phyloP scores from a whole-genome alignment of 2,329 filamentous ascomycete genomes.

The Fusarium sp. region DNA sequence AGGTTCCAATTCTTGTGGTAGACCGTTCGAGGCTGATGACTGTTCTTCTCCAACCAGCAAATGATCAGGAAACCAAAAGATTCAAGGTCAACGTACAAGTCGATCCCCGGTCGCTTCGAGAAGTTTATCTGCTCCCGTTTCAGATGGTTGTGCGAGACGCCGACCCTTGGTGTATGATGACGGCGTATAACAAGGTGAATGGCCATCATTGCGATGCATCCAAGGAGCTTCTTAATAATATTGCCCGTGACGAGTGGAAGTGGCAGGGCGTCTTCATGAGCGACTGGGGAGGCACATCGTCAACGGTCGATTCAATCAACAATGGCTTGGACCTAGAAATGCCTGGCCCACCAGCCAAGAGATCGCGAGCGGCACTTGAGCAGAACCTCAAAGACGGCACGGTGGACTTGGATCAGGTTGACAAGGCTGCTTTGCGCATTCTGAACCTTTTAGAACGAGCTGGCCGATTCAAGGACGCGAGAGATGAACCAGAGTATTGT shows the following conservation, averaged over 20 bases:
- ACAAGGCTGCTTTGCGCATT: neutral
- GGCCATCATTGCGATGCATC: neutral
- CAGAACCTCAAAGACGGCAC: neutral
- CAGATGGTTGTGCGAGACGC: conserved; percentile 68
- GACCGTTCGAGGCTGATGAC: neutral
- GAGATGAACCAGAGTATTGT: neutral
- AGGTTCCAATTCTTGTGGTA: neutral
- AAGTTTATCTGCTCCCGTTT: conserved; percentile 73
- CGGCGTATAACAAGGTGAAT: conserved; percentile 62
- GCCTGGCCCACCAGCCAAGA: neutral
- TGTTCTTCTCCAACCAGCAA: conserved; percentile 31
- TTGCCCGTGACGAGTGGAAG: neutral
- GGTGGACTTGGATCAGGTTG: neutral
- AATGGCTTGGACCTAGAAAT: neutral
- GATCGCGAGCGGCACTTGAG: neutral
- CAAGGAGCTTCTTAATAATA: neutral
- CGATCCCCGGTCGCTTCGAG: conserved; percentile 65
- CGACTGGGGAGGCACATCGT: neutral
- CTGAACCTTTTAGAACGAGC: neutral
- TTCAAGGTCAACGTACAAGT: conserved; percentile 59
- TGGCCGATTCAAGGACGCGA: neutral
- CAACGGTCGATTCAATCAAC: neutral
- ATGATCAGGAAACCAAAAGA: conserved; percentile 63
- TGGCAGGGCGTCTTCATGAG: neutral
- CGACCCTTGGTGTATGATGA: conserved; percentile 68